These are phyloP conservation scores for Pythium phragmiticola DNA, from an alignment of 352 stramenopile genomes.

Conservation along the genomic window DNA sequence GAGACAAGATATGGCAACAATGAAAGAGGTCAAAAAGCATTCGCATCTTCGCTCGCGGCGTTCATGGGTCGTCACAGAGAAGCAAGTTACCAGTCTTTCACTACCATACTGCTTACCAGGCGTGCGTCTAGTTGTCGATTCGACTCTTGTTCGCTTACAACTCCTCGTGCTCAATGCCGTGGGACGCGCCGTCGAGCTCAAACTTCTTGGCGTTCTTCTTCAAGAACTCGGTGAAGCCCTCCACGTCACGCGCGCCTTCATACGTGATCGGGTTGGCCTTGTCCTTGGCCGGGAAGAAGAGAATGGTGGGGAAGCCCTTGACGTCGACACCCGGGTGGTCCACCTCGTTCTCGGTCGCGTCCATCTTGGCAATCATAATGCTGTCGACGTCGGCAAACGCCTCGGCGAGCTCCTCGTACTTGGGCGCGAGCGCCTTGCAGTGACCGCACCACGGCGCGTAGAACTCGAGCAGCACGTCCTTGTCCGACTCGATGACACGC, in stretches of 20 bases:
- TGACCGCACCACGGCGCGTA: slow-evolving; percentile 95
- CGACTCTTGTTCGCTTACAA: slow-evolving; percentile 33
- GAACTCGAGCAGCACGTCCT: slow-evolving; percentile 92
- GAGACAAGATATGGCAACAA: slow-evolving; percentile 16
- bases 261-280: slow-evolving; percentile 87
- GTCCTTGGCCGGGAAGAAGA: slow-evolving; percentile 93
- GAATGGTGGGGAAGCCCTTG: slow-evolving; percentile 93
- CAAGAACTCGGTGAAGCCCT: slow-evolving; percentile 83
- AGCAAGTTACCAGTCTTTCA: background rate
- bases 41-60: slow-evolving; percentile 9
- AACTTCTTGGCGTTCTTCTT: slow-evolving; percentile 89
- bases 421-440: slow-evolving; percentile 87
- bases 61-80: background rate
- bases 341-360: slow-evolving; percentile 95
- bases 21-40: slow-evolving; percentile 8
- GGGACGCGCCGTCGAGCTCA: slow-evolving; percentile 55
- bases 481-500: slow-evolving; percentile 84
- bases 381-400: slow-evolving; percentile 88
- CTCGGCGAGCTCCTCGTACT: slow-evolving; percentile 87
- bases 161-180: slow-evolving; percentile 68
- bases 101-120: slow-evolving; percentile 16
- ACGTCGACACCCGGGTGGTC: slow-evolving; percentile 89
- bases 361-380: slow-evolving; percentile 95
- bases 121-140: background rate
- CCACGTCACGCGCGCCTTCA: slow-evolving; percentile 81